Evolutionary conservation across 2,329 filamentous ascomycete species (phyloP).

Genomic region (Diplodia scrobiculata): DNA sequence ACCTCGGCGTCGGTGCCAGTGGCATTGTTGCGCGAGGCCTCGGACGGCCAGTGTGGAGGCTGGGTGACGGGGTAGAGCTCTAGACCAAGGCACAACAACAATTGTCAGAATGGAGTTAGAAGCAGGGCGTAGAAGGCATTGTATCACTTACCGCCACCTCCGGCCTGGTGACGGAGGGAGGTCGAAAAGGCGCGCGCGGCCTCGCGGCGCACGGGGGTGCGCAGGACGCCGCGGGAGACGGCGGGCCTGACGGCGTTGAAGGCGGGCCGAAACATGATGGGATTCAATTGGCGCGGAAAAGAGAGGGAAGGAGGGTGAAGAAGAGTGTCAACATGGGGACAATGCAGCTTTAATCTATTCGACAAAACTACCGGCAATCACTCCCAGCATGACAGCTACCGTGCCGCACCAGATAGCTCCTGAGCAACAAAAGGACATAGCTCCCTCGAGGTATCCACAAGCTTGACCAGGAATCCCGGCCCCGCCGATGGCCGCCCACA

Average conservation of each 20-base stretch:
- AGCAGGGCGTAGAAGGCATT: background rate
- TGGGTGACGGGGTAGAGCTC: constrained; percentile 20
- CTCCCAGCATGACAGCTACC: background rate
- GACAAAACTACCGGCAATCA: background rate
- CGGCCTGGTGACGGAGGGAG: constrained; percentile 12
- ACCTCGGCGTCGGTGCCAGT: constrained; percentile 50
- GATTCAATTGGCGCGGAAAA: background rate
- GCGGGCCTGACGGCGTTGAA: constrained; percentile 9
- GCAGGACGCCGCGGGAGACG: constrained; percentile 2
- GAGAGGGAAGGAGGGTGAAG: background rate
- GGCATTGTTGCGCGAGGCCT: constrained; percentile 42
- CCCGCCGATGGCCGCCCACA: background rate
- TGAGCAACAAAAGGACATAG: constrained; percentile 7
- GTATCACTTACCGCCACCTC: constrained; percentile 1
- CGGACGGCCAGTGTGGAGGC: constrained; percentile 19
- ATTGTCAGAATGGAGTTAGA: background rate
- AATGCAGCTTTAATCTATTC: background rate
- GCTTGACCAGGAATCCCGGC: background rate
- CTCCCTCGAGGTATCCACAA: constrained; percentile 2
- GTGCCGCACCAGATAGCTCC: background rate
- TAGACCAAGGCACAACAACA: background rate
- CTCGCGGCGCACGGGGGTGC: constrained; percentile 1
- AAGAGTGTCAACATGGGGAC: background rate
- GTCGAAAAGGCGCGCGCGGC: constrained; percentile 18
- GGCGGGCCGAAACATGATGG: constrained; percentile 8